phyloP scores from a whole-genome alignment of 495 filamentous ascomycete genomes.

The Aspergillus cavernicola region DNA sequence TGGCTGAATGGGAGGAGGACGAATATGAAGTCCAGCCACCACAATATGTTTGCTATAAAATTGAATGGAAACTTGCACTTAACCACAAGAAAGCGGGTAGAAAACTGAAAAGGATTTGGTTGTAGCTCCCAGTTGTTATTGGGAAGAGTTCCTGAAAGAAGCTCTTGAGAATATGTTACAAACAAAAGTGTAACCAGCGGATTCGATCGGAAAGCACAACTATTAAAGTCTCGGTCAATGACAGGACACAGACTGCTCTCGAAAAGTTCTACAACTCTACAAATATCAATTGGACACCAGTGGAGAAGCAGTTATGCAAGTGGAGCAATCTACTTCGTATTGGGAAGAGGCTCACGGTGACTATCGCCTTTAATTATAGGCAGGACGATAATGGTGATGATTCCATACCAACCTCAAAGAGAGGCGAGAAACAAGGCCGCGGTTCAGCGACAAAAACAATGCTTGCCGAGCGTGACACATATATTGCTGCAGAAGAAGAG shows the following conservation, averaged over 20 bases:
- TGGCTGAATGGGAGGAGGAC: neutral
- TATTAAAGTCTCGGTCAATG: neutral
- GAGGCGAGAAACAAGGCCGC: neutral
- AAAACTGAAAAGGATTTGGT: neutral
- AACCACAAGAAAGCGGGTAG: neutral
- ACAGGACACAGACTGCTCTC: neutral
- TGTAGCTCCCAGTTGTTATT: neutral
- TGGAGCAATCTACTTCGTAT: conserved; percentile 18
- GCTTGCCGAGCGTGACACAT: neutral
- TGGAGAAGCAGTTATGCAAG: conserved; percentile 20
- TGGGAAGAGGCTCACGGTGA: conserved; percentile 21
- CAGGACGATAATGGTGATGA: conserved; percentile 3
- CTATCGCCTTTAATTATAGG: conserved; percentile 21
- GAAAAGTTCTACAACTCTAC: neutral
- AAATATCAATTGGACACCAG: conserved; percentile 19
- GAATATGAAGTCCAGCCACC: neutral
- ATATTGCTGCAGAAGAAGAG: neutral
- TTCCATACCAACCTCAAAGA: neutral
- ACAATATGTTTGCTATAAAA: neutral
- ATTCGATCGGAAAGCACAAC: neutral
- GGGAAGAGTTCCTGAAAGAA: neutral
- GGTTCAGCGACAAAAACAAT: neutral
- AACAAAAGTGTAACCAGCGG: neutral
- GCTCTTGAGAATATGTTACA: neutral
- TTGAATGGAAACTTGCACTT: neutral